Conservation (phyloP, 2,329 filamentous ascomycete genomes). For the Aspergillus carbonarius region DNA sequence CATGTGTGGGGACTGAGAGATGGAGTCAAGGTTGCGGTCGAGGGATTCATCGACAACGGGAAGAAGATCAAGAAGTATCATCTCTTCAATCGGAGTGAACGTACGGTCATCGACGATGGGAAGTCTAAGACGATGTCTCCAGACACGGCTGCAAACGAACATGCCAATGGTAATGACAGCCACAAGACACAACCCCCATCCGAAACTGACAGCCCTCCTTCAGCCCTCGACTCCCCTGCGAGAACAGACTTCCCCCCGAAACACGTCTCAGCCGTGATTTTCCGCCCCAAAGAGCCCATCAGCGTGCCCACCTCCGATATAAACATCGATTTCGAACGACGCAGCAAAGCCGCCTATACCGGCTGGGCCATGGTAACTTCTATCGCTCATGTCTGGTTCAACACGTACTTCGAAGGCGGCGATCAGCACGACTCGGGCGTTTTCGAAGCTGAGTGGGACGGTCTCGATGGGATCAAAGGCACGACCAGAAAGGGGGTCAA, state of each 20-base stretch:
- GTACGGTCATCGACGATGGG: constrained; percentile 50
- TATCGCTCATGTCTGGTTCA: constrained; percentile 96
- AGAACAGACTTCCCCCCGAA: constrained; percentile 37
- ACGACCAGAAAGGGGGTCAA: constrained; percentile 76
- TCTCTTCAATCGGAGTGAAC: constrained; percentile 70
- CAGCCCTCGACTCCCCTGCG: constrained; percentile 8
- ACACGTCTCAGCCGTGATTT: constrained; percentile 72
- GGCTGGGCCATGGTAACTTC: constrained; percentile 88
- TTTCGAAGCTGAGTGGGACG: constrained; percentile 70
- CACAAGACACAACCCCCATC: not conserved
- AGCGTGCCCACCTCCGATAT: constrained; percentile 78
- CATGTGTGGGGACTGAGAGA: constrained; percentile 86
- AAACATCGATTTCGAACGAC: constrained; percentile 84
- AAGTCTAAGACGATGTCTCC: constrained; percentile 46
- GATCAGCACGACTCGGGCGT: constrained; percentile 67
- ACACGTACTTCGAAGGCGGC: constrained; percentile 87
- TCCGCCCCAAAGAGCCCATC: constrained; percentile 68
- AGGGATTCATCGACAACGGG: constrained; percentile 85
- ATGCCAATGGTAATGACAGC: not conserved
- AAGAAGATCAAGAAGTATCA: constrained; percentile 82
- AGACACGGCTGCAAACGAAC: not conserved
- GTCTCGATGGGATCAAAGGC: constrained; percentile 93
- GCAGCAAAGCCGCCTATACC: constrained; percentile 74
- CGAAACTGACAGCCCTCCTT: constrained; percentile 5
- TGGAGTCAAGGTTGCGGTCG: constrained; percentile 82